Percentiles rank a stretch among this genome's conserved stretches.
These are phyloP conservation scores for Paxillus rubicundulus DNA, from an alignment of 768 basidiomycete species.

Conservation along the genomic window DNA sequence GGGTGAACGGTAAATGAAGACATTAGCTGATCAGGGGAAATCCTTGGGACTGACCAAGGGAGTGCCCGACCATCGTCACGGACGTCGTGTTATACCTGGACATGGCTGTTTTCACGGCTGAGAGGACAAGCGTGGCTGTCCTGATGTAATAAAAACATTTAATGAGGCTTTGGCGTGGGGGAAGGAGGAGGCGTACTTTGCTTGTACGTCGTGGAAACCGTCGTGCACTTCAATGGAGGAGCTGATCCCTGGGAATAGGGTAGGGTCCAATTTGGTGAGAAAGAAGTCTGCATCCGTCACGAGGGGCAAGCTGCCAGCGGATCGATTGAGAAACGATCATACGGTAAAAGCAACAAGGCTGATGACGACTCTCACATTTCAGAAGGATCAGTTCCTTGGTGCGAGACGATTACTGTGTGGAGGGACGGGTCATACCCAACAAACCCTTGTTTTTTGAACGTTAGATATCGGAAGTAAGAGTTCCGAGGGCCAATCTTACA, in stretches of 20 bases:
- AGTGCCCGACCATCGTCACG: constrained; percentile 47
- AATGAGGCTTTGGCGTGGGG: not conserved
- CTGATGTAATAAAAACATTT: constrained; percentile 34
- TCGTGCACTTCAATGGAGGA: constrained; percentile 40
- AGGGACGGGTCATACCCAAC: constrained; percentile 45
- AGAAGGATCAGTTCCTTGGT: constrained; percentile 29
- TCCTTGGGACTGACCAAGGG: constrained; percentile 30
- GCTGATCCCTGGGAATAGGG: constrained; percentile 46
- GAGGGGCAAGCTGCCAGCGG: constrained; percentile 28
- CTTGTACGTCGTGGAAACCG: constrained; percentile 46
- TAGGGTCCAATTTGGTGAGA: constrained; percentile 30
- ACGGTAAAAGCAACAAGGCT: constrained; percentile 40
- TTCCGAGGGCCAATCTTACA: constrained; percentile 35
- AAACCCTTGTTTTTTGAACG: constrained; percentile 37
- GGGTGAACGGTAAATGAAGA: not conserved
- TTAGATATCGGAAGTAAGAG: not conserved
- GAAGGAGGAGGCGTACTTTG: constrained; percentile 31
- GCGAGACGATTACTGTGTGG: constrained; percentile 31
- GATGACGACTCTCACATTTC: constrained; percentile 19
- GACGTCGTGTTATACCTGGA: constrained; percentile 29
- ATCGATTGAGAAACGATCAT: constrained; percentile 18
- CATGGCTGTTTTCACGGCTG: constrained; percentile 41
- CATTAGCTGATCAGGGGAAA: not conserved
- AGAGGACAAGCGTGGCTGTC: constrained; percentile 37
- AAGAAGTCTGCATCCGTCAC: constrained; percentile 41